Base-by-base conservation (phyloP, 805 yeast genomes). In the Ogataea glucozyma region DNA sequence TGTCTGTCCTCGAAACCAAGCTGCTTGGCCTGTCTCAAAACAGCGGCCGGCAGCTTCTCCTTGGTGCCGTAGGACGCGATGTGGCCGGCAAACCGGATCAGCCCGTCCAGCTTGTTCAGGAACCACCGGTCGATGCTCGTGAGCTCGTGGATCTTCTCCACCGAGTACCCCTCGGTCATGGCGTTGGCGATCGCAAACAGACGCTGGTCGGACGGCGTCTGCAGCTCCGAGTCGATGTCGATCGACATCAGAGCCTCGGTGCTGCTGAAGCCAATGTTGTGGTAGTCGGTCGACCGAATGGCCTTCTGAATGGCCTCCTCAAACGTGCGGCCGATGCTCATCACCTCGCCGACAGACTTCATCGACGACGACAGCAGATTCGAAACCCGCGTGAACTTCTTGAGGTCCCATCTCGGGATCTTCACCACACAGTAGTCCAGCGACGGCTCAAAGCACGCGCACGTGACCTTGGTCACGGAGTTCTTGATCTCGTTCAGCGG, bases 341-440 rank as follows among this genome's bases (percentile, higher is more conserved):
- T 91, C 40, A 93, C 98, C 68, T 91, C 99, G 74, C 99, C 99
- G 53, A 91, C 98, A 49, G 97, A 89, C 71, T 91, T 91, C 99
- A 91, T 91, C 22, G 96, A 81, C 2, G 97, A 89, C 8, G 93
- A 85, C 56, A 91, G 78, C 64, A 82, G 75, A 40, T 87, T 83
- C 16, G 95, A 85, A 27, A 91, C 98, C 65, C 96, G 79, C 48
- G 91, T 87, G 71, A 91, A 91, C 71, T 91, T 91, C 75, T 87
- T 86, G 71, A 91, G 78, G 71, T 91, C 99, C 99, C 99, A 91
- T 72, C 98, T 81, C 67, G 99, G 99, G 67, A 91, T 93, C 78
- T 91, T 91, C 41, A 88, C 95, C 51, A 91, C 99, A 66, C 89
- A 87, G 70, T 91, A 91, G 70, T 91, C 99, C 62, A 91, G 76